These are phyloP conservation scores for Penicillium subrubescens DNA, from an alignment of 495 filamentous ascomycete genomes.

Conservation along the genomic window DNA sequence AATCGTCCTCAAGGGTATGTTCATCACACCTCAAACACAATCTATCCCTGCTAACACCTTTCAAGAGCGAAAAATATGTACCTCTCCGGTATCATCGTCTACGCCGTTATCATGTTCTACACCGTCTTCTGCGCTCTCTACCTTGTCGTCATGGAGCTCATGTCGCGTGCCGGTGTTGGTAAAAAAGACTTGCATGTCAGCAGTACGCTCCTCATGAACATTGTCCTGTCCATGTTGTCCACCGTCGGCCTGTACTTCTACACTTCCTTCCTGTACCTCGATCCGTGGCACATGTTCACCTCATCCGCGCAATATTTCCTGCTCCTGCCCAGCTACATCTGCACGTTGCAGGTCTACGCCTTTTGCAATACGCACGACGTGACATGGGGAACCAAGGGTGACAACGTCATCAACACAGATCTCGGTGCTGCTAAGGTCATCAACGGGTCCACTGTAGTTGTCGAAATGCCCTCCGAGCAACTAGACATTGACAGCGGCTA, in stretches of 20 bases:
- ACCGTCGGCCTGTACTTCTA: constrained; percentile 95
- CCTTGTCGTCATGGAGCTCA: constrained; percentile 80
- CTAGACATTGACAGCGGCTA: constrained; percentile 98
- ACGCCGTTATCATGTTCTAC: constrained; percentile 93
- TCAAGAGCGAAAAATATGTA: constrained; percentile 83
- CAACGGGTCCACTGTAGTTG: constrained; percentile 65
- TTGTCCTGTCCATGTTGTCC: constrained; percentile 85
- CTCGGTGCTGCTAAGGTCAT: constrained; percentile 78
- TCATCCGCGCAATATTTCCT: constrained; percentile 90
- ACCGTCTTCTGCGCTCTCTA: constrained; percentile 86
- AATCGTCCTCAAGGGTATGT: constrained; percentile 90
- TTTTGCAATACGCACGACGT: constrained; percentile 99
- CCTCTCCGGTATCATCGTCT: constrained; percentile 80
- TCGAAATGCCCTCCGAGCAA: constrained; percentile 98
- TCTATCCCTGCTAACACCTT: constrained; percentile 6
- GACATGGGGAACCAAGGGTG: constrained; percentile 98
- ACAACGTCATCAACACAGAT: constrained; percentile 91
- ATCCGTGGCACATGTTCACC: constrained; percentile 99
- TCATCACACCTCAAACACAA: not conserved
- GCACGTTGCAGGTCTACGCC: constrained; percentile 96
- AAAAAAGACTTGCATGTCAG: constrained; percentile 58
- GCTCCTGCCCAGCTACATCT: constrained; percentile 90
- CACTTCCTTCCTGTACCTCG: constrained; percentile 93
- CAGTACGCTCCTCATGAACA: constrained; percentile 89
- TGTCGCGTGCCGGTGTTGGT: constrained; percentile 46